Base-by-base conservation (phyloP, 768 basidiomycete species). In the Russula sp. region DNA sequence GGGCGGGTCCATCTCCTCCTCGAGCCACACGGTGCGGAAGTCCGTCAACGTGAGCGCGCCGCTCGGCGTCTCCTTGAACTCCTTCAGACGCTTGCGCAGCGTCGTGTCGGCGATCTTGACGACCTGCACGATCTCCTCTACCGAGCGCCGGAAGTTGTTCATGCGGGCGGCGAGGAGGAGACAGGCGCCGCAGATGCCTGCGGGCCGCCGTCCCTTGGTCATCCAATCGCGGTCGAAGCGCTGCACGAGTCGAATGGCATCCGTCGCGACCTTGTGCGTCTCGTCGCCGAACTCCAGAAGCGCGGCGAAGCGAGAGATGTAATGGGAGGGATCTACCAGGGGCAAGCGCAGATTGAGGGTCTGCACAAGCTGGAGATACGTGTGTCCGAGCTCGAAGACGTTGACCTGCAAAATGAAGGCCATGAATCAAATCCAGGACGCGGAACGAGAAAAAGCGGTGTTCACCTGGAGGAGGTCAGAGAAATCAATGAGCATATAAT, bases 71-170 rank as follows among this genome's bases (percentile, higher is more conserved):
- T 83, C 84, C 72, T 87, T 91, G 79, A 99, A 99, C 76, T 99
- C 97, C 31, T 94, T 90, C 16, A 99, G 77, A 18, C 97, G 84
- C 74, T 96, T 98, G 76, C 87, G 86, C 48, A 99, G 75, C 4
- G 97, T 99, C 11, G 86, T 87, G 70, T 98, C 94, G n/a, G 94
- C 93, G 68, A 98, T 97, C 76, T 98, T 99, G 68, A 98, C 97
- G 16, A 99, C 94, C 72, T 99, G 97, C 20, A 98, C 94, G 52
- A 99, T 90, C 74, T 99, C 97, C 71, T 95, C 91, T 11, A 98
- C 81, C 31, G 88, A 91, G 51, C 97, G 80, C 48, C 95, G 79
- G 71, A 96, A 98, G 74, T 97, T 97, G 77, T 96, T 98, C 97
- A 99, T 98, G 31, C 97, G 86, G 37, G 94, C 97, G 0, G 97